Base-by-base conservation (phyloP, 2,329 filamentous ascomycete species). In the Mycosphaerelloides madeirae region DNA sequence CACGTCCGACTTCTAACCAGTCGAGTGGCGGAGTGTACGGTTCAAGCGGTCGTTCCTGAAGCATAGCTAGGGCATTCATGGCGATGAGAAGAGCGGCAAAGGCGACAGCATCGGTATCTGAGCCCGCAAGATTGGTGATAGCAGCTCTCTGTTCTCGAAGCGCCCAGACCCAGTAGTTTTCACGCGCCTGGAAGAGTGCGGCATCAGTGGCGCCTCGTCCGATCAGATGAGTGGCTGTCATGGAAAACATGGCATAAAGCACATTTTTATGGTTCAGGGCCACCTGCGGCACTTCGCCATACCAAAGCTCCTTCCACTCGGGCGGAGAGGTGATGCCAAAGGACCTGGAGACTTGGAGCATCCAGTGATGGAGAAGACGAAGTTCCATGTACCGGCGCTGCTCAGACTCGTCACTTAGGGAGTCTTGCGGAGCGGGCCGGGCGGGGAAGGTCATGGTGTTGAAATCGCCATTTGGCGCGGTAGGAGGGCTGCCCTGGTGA, bases 1-100 rank as follows among this genome's bases (percentile, higher is more conserved):
- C 58, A 35, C 51, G 46, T 3, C 59, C 57, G 36, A 64, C 52
- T n/a, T 57, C 55, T 9, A 65, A 43, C 62, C 61, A 64, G 29
- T 63, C 56, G 7, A 60, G 52, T 2, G 63, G 63, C 9, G 60
- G 61, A 1, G 47, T 46, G 43, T 65, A 65, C 9, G 52, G 57
- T 13, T 51, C 46, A 12, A 59, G 31, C 20, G 28, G 41, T 1
- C 62, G 56, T 31, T 64, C 59, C 31, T 59, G 56, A 2, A 64
- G 48, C 36, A 57, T 55, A 3, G 54, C 56, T 19, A 64, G 55
- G 3, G 62, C 53, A 22, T 57, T 59, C 38, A 63, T 52, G 19
- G 55, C 54, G 34, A 62, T 55, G 9, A 62, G 22, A 7, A 59
- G 50, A 20, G 58, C 54, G 6, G 61, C 54, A 14, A 63, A 53